Evolutionary conservation across 2,329 filamentous ascomycete genomes (phyloP).

Genomic region (Dothideomycetidae sp.): DNA sequence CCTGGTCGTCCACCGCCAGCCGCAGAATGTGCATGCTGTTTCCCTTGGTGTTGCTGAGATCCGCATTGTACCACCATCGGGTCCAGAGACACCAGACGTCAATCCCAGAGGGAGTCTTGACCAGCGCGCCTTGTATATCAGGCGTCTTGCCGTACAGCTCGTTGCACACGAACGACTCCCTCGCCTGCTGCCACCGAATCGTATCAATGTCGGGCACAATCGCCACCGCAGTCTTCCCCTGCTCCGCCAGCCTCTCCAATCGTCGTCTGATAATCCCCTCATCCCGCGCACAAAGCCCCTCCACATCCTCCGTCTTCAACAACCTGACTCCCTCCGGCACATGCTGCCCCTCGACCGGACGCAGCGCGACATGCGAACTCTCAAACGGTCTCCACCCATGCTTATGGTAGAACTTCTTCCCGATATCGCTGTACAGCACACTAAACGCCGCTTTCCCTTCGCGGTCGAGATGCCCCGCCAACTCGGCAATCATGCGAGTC

Average conservation of each 20-base stretch:
- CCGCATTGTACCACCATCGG: slow-evolving; percentile 46
- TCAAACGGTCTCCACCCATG: slow-evolving; percentile 6
- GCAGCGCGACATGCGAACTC: slow-evolving; percentile 49
- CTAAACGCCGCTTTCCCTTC: slow-evolving; percentile 47
- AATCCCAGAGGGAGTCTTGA: slow-evolving; percentile 34
- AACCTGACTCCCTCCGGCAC: slow-evolving; percentile 10
- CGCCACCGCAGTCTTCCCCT: slow-evolving; percentile 43
- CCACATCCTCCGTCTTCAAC: slow-evolving; percentile 47
- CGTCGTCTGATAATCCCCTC: slow-evolving; percentile 44
- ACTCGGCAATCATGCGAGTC: slow-evolving; percentile 54
- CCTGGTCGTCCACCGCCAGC: slow-evolving; percentile 47
- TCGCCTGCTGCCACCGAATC: slow-evolving; percentile 62
- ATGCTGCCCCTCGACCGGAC: slow-evolving; percentile 18
- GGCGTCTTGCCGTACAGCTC: slow-evolving; percentile 46
- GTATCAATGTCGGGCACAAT: slow-evolving; percentile 53
- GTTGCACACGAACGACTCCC: slow-evolving; percentile 63
- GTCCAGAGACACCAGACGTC: slow-evolving; percentile 66
- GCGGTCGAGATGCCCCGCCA: slow-evolving; percentile 41
- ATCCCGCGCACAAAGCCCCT: slow-evolving; percentile 48
- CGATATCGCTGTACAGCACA: slow-evolving; percentile 76
- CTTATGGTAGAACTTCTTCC: slow-evolving; percentile 56
- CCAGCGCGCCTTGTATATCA: slow-evolving; percentile 55
- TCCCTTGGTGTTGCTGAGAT: slow-evolving; percentile 37
- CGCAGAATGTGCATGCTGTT: slow-evolving; percentile 59
- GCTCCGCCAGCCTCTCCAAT: slow-evolving; percentile 25